Evolutionary conservation across 305 asterid species (phyloP).

Genomic region (Caryopteris hybrid): DNA sequence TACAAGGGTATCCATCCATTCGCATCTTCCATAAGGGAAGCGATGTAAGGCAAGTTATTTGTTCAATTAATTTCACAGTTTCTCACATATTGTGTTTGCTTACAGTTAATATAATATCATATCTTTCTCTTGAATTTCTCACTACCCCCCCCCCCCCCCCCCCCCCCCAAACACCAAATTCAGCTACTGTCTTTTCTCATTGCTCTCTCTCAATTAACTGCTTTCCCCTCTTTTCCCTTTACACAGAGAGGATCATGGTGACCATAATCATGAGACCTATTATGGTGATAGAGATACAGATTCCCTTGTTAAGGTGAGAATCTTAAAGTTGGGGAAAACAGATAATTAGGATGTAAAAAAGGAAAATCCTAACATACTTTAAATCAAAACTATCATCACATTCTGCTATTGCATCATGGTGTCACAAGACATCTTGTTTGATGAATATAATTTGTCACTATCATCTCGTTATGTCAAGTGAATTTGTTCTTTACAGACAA

Average conservation of each 20-base stretch:
- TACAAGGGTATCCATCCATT: conserved; percentile 95
- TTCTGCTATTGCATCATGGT: too few species aligned
- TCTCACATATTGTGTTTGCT: neutral
- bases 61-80: too few species aligned
- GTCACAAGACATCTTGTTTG: neutral
- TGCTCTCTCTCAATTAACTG: neutral
- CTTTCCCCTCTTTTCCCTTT: neutral
- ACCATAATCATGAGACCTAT: conserved; percentile 92
- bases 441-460: neutral
- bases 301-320: conserved; percentile 74
- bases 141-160: neutral
- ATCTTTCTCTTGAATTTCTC: neutral
- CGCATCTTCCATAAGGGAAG: conserved; percentile 92
- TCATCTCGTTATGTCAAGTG: neutral
- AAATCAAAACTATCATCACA: neutral
- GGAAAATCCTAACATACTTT: neutral
- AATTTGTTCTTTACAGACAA: conserved; percentile 54
- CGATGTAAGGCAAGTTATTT: conserved; percentile 58
- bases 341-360: conserved; percentile 12
- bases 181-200: too few species aligned
- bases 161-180: neutral
- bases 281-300: conserved; percentile 97
- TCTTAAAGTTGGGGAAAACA: conserved; percentile 3
- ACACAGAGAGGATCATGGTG: conserved; percentile 81
- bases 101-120: neutral